Conservation (phyloP, 805 yeast genomes). For the Debaryomyces tyrocola region DNA sequence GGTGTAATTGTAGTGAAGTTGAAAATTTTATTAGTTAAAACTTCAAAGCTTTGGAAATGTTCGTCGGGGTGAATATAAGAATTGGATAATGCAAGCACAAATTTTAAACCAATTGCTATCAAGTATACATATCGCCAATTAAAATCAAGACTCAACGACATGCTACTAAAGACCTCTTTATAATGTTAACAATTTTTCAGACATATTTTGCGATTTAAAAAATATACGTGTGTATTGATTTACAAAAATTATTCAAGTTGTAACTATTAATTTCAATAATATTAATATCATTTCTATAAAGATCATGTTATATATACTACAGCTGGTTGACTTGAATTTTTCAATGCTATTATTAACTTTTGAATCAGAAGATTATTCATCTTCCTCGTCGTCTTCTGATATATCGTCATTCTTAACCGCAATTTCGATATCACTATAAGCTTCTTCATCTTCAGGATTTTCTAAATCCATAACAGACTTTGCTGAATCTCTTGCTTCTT, state of each 20-base stretch:
- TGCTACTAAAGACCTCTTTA: background rate
- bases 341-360: conserved; percentile 4
- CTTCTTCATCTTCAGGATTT: conserved; percentile 14
- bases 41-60: conserved; percentile 89
- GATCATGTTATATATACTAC: background rate
- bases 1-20: conserved; percentile 52
- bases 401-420: conserved; percentile 6
- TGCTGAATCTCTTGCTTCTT: conserved; percentile 6
- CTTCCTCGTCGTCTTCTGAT: conserved; percentile 3
- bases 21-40: conserved; percentile 51
- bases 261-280: background rate
- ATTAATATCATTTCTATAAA: background rate
- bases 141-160: conserved; percentile 6
- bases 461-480: conserved; percentile 11
- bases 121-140: conserved; percentile 52
- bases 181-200: too few species aligned
- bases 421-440: conserved; percentile 21
- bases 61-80: conserved; percentile 98
- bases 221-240: too few species aligned
- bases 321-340: background rate
- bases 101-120: conserved; percentile 45
- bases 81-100: conserved; percentile 60
- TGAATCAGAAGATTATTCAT: background rate
- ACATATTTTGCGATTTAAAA: background rate
- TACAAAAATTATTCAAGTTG: too few species aligned